These are phyloP conservation scores for Suhomyces faveliae DNA, from an alignment of 805 yeast genomes.

Conservation along the genomic window DNA sequence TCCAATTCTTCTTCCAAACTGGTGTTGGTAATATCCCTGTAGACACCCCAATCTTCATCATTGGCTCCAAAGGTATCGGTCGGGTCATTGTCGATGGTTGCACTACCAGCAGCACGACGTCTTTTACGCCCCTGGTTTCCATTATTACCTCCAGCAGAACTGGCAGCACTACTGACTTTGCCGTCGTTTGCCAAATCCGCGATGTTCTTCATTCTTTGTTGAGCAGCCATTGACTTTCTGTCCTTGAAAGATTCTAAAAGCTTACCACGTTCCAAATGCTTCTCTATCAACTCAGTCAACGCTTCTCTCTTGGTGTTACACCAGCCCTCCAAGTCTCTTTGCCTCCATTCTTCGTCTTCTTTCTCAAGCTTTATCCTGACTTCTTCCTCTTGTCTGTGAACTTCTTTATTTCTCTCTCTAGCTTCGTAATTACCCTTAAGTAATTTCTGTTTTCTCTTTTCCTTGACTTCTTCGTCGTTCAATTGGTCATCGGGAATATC, in stretches of 20 bases:
- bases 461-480: constrained; percentile 75
- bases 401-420: constrained; percentile 74
- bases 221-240: constrained; percentile 88
- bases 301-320: constrained; percentile 62
- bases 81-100: constrained; percentile 84
- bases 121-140: constrained; percentile 48
- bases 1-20: constrained; percentile 81
- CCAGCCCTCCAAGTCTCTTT: constrained; percentile 76
- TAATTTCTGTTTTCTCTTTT: constrained; percentile 79
- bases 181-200: constrained; percentile 83
- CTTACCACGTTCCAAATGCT: constrained; percentile 64
- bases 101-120: constrained; percentile 43
- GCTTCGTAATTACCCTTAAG: constrained; percentile 89
- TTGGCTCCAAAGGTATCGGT: constrained; percentile 93
- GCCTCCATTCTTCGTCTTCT: constrained; percentile 78
- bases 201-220: constrained; percentile 85
- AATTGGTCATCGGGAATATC: constrained; percentile 85
- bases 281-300: constrained; percentile 57
- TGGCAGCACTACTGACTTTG: constrained; percentile 24
- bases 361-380: constrained; percentile 57
- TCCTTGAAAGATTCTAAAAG: constrained; percentile 77
- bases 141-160: constrained; percentile 40
- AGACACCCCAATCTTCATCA: constrained; percentile 93
- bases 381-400: constrained; percentile 64
- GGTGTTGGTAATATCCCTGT: constrained; percentile 73